phyloP scores from a whole-genome alignment of 164 flowering plant genomes.

The Warburgia ugandensis region DNA sequence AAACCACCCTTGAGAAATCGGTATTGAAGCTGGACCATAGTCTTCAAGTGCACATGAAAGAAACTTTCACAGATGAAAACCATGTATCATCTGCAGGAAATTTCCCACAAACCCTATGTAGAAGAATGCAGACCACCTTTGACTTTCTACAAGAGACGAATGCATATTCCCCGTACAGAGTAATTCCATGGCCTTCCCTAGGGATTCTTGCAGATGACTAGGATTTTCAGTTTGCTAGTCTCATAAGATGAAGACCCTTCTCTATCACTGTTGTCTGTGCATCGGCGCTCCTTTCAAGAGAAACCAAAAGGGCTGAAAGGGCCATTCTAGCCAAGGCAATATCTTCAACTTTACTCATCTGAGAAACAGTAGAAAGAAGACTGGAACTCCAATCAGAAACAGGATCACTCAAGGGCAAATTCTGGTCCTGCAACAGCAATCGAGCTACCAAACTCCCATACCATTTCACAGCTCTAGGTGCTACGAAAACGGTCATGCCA shows the following conservation, averaged over 20 bases:
- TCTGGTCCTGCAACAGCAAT: slow-evolving; percentile 65
- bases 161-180: slow-evolving; percentile 49
- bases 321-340: slow-evolving; percentile 71
- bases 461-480: slow-evolving; percentile 97
- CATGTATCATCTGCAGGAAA: slow-evolving; percentile 44
- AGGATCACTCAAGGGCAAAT: slow-evolving; percentile 62
- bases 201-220: slow-evolving; percentile 56
- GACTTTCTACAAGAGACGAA: slow-evolving; percentile 84
- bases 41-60: slow-evolving; percentile 79
- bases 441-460: slow-evolving; percentile 92
- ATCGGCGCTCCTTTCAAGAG: slow-evolving; percentile 62
- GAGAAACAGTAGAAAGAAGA: slow-evolving; percentile 75
- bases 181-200: slow-evolving; percentile 77
- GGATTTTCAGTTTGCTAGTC: slow-evolving; percentile 55
- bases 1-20: slow-evolving; percentile 96
- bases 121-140: slow-evolving; percentile 81
- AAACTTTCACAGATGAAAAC: slow-evolving; percentile 59
- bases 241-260: slow-evolving; percentile 76
- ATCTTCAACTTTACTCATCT: slow-evolving; percentile 76
- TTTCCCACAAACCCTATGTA: slow-evolving; percentile 73
- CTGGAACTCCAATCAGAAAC: slow-evolving; percentile 89
- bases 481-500: slow-evolving; percentile 77
- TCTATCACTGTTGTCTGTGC: slow-evolving; percentile 64
- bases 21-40: slow-evolving; percentile 68
- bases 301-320: slow-evolving; percentile 73